phyloP scores from a whole-genome alignment of 805 yeast genomes.

The Ogataea nitratoaversa region DNA sequence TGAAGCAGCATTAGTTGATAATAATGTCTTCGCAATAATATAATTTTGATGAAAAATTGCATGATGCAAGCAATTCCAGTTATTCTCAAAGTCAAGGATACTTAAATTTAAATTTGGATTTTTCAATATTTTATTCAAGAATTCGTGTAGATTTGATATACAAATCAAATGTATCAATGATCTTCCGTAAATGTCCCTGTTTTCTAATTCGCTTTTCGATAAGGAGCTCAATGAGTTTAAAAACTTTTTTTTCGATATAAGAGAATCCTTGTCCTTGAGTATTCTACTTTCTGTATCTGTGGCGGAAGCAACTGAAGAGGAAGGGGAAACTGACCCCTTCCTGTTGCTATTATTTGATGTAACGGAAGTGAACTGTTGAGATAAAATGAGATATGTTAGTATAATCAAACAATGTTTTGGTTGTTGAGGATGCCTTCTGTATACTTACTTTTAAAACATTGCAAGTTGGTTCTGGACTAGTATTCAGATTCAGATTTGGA shows the following conservation, averaged over 20 bases:
- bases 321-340: conserved; percentile 7
- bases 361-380: conserved; percentile 18
- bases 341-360: conserved; percentile 5
- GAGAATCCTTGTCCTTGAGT: background rate
- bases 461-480: background rate
- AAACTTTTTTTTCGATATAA: conserved; percentile 12
- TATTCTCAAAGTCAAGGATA: conserved; percentile 64
- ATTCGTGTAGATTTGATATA: conserved; percentile 43
- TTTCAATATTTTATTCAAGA: conserved; percentile 42
- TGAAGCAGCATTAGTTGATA: conserved; percentile 22
- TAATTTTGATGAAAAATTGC: conserved; percentile 57
- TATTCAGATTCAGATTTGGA: too few species aligned
- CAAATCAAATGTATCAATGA: conserved; percentile 55
- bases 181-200: conserved; percentile 67
- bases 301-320: conserved; percentile 5
- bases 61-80: conserved; percentile 78
- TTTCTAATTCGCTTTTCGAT: conserved; percentile 35
- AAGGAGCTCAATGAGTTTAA: conserved; percentile 23
- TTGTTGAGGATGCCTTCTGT: too few species aligned
- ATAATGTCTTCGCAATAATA: conserved; percentile 44
- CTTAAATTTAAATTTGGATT: conserved; percentile 43
- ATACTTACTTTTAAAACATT: conserved; percentile 24
- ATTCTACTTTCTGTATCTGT: background rate
- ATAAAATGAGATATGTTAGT: background rate
- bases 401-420: background rate